Evolutionary conservation across 2,329 filamentous ascomycete species (phyloP).

Genomic region (Microdochium paspali): DNA sequence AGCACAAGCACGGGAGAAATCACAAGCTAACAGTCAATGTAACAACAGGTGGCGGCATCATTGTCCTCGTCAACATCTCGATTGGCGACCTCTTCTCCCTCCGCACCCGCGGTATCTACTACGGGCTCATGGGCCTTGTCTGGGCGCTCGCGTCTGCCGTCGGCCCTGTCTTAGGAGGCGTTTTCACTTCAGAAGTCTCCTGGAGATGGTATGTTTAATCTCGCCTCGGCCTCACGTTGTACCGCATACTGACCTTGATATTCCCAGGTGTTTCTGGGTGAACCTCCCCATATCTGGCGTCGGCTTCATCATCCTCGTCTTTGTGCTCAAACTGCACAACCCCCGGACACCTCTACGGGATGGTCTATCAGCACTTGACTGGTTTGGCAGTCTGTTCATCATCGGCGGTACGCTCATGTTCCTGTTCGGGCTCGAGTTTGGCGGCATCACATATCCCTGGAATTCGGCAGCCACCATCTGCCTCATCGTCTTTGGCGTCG

Average conservation of each 20-base stretch:
- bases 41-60: conserved; percentile 34
- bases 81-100: conserved; percentile 47
- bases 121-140: conserved; percentile 40
- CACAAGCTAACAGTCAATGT: background rate
- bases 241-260: too few relatives aligned
- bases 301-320: conserved; percentile 39
- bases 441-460: conserved; percentile 70
- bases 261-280: conserved; percentile 52
- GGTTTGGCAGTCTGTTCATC: conserved; percentile 47
- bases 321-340: conserved; percentile 60
- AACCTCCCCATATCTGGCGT: conserved; percentile 43
- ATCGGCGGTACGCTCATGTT: conserved; percentile 78
- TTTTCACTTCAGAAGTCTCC: conserved; percentile 48
- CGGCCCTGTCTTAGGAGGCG: conserved; percentile 59
- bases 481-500: conserved; percentile 63
- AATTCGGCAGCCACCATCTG: conserved; percentile 65
- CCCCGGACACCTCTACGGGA: conserved; percentile 52
- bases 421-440: conserved; percentile 77
- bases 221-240: background rate
- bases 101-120: conserved; percentile 39
- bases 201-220: conserved; percentile 14
- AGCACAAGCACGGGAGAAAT: too few relatives aligned
- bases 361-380: conserved; percentile 55
- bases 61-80: conserved; percentile 51
- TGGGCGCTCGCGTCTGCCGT: conserved; percentile 59